These are phyloP conservation scores for Aspergillus fumigatiaffinis DNA, from an alignment of 2,329 filamentous ascomycete genomes.

Conservation along the genomic window DNA sequence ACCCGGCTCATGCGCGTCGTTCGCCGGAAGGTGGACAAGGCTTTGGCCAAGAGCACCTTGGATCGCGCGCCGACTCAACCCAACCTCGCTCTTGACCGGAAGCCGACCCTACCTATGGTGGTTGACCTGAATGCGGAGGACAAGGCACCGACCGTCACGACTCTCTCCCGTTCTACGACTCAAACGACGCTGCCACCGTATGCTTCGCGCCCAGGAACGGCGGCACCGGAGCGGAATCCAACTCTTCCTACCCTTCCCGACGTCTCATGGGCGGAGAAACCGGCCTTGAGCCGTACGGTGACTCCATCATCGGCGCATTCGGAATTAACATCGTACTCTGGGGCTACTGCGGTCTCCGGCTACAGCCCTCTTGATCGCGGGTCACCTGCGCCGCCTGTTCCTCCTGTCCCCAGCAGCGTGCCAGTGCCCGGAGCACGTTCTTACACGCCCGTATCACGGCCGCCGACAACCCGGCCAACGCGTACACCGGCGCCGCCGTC, in stretches of 20 bases:
- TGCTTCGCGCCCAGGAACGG: constrained; percentile 56
- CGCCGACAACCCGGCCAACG: constrained; percentile 22
- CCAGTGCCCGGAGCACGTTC: constrained; percentile 23
- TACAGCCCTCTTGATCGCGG: constrained; percentile 35
- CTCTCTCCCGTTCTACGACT: constrained; percentile 42
- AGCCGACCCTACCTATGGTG: constrained; percentile 59
- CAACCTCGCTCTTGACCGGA: constrained; percentile 25
- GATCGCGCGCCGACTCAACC: constrained; percentile 50
- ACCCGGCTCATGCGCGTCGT: constrained; percentile 80
- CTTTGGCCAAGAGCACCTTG: constrained; percentile 70
- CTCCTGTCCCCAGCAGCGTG: constrained; percentile 24
- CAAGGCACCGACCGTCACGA: constrained; percentile 29
- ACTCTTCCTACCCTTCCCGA: constrained; percentile 36
- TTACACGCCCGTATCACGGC: constrained; percentile 20
- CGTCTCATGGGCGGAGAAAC: constrained; percentile 33
- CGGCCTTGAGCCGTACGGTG: constrained; percentile 39
- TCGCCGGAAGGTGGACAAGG: constrained; percentile 80
- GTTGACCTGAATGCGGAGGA: constrained; percentile 48
- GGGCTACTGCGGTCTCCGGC: constrained; percentile 26
- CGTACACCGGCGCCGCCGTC: constrained; percentile 23
- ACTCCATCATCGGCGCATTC: constrained; percentile 51
- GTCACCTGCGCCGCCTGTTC: constrained; percentile 28
- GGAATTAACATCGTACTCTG: constrained; percentile 47
- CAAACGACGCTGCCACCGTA: constrained; percentile 64
- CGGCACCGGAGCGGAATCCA: constrained; percentile 31